A percentile compares a stretch with the other conserved stretches of the same genome.
Evolutionary conservation across 176 grass and related monocot genomes (phyloP).

Genomic region (Avena sativa): DNA sequence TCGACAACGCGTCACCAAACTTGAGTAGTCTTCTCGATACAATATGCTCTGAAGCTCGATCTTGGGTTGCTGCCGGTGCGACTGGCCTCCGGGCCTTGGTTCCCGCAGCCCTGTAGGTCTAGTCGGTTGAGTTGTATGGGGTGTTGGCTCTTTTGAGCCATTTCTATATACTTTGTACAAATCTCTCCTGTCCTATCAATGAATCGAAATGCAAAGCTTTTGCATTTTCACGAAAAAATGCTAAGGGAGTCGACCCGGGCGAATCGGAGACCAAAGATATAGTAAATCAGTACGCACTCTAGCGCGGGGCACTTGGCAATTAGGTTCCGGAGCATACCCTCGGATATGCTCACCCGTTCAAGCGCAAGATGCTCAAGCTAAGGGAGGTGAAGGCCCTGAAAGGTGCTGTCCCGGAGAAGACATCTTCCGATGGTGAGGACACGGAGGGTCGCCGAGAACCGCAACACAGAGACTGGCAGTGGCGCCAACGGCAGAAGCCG

Average conservation of each 20-base stretch:
- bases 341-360: not conserved
- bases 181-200: no score
- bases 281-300: not conserved
- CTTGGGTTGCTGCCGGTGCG: no score
- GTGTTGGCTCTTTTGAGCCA: no score
- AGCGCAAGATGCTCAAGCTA: constrained; percentile 12
- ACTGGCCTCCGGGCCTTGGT: no score
- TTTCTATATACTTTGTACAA: no score
- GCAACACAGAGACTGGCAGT: constrained; percentile 36
- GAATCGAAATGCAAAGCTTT: no score
- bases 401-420: not conserved
- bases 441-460: not conserved
- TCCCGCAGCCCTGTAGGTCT: no score
- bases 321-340: not conserved
- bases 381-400: not conserved
- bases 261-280: not conserved
- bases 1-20: no score
- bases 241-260: not conserved
- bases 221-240: no score
- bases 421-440: constrained; percentile 6
- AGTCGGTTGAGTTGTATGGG: no score
- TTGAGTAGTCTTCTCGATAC: no score
- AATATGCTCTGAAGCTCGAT: no score
- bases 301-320: constrained; percentile 13
- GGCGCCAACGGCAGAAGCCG: not conserved